Conservation (phyloP, 1,284 basidiomycete species). For the Laetiporus sulphureus region DNA sequence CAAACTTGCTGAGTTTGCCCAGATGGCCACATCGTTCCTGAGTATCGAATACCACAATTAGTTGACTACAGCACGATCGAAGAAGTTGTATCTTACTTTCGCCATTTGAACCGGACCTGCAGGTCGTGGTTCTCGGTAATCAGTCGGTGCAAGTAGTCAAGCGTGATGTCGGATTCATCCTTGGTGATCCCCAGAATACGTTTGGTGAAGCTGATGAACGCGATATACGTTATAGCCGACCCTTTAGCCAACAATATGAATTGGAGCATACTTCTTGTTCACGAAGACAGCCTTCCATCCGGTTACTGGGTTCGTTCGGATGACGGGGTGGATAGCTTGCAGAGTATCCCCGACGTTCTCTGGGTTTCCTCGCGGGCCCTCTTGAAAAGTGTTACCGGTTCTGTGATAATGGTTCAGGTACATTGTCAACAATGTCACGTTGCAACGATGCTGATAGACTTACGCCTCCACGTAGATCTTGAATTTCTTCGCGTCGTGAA, state of each 20-base stretch:
- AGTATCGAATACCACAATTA: neutral
- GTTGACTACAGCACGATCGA: neutral
- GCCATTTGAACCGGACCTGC: slow-evolving; percentile 48
- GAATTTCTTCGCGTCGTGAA: slow-evolving; percentile 52
- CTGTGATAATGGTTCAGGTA: neutral
- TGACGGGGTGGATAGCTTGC: slow-evolving; percentile 48
- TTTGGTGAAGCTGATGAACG: slow-evolving; percentile 44
- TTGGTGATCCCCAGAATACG: slow-evolving; percentile 53
- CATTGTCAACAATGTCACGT: too few species aligned
- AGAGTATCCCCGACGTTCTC: slow-evolving; percentile 41
- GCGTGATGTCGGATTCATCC: slow-evolving; percentile 49
- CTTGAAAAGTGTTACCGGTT: slow-evolving; percentile 12
- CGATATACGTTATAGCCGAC: neutral
- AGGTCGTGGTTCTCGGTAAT: slow-evolving; percentile 56
- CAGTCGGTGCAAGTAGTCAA: slow-evolving; percentile 42
- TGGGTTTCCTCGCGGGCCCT: slow-evolving; percentile 15
- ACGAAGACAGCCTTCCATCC: slow-evolving; percentile 65
- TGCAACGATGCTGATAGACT: too few species aligned
- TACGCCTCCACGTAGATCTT: slow-evolving; percentile 10
- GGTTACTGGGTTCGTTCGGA: slow-evolving; percentile 54
- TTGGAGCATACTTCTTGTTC: slow-evolving; percentile 30
- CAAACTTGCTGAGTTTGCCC: slow-evolving; percentile 47
- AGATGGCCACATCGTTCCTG: slow-evolving; percentile 44
- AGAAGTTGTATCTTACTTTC: slow-evolving; percentile 8
- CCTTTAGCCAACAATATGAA: neutral